Base-by-base conservation (phyloP, 768 basidiomycete genomes). In the Suillus cothurnatus region DNA sequence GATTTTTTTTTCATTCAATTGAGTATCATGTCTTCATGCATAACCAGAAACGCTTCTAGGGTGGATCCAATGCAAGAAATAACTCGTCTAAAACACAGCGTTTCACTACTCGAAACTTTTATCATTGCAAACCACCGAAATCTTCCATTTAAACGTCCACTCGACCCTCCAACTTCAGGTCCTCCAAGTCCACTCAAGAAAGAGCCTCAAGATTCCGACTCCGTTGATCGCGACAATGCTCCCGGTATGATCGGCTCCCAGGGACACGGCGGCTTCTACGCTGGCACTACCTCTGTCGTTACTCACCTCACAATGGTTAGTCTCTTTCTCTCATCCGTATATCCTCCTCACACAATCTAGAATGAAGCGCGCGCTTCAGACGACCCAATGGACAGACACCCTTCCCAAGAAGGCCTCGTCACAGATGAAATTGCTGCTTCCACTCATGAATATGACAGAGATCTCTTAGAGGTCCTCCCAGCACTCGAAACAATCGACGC, bases 281-380 rank as follows among this genome's bases (percentile, higher is more conserved):
- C 89, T 50, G 92, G 92, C n/a, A 85, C 92, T 43, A 94, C 92
- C 11, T 90, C 89, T 69, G 85, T 88, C 45, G 86, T 86, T 50
- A 87, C 88, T 1, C 88, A 92, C 75, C 81, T 93, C 52, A 77
- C 88, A 47, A 79, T 86, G 77, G 90, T 90, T 68, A 50, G 45
- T 71, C 49, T 57, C 61, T 45, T 61, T 65, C 38, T 62, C 59
- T 63, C 55, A 64, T 64, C 47, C 61, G 31, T 67, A 68, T 67
- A 64, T 56, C 68, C 70, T 61, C 66, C 64, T 17, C 62, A 50
- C 67, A 66, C 58, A 39, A 67, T 41, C 66, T 70, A 86, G 82
- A 81, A 77, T 63, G 74, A 73, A 50, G 70, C 75, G 56, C 79
- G 84, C 45, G 81, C 81, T 56, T 86, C 85, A 3, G 85, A 87